Base-by-base conservation (phyloP, 2,329 filamentous ascomycete genomes). In the Fusarium proliferatum region DNA sequence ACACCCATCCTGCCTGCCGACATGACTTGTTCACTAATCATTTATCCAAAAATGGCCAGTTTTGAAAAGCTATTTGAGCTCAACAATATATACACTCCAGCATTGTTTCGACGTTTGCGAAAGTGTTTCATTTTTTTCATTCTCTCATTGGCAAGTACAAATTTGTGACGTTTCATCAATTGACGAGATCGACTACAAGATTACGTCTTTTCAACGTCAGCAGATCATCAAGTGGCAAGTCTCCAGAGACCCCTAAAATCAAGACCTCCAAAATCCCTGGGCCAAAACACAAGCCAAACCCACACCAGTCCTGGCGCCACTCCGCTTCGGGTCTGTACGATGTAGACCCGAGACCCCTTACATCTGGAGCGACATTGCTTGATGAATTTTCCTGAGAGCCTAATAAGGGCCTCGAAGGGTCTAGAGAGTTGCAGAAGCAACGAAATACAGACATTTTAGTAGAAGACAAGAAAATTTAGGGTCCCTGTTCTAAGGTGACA, bases 151-250 rank as follows among this genome's bases (percentile, higher is more conserved):
- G 21, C 66, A 59, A 57, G 48, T 39, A 17, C 45, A 48, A 16
- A n/a, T 55, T 13, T 23, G 15, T 41, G 33, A 28, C 28, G 10
- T 36, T 53, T 21, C 7, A 21, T n/a, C 26, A 28, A 26, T 30
- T 49, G 28, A 55, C 60, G 45, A 51, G 26, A 49, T 33, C 30
- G 26, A 30, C 42, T 23, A 10, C 21, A 51, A 28, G 13, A 60
- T 72, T 61, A 74, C 71, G 71, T 72, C 60, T 57, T 49, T 39
- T 72, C 46, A 30, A 74, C 71, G 71, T 74, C 71, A 74, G 48
- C 71, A 72, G 62, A 61, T 34, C 61, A 39, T 34, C 23, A 26
- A 45, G 26, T 59, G 39, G 46, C 55, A 64, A 45, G 28, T n/a
- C 60, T 59, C 26, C 30, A 71, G 42, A 30, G 71, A 71, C 61